These are phyloP conservation scores for Glonium stellatum DNA, from an alignment of 495 filamentous ascomycete species.

Conservation along the genomic window DNA sequence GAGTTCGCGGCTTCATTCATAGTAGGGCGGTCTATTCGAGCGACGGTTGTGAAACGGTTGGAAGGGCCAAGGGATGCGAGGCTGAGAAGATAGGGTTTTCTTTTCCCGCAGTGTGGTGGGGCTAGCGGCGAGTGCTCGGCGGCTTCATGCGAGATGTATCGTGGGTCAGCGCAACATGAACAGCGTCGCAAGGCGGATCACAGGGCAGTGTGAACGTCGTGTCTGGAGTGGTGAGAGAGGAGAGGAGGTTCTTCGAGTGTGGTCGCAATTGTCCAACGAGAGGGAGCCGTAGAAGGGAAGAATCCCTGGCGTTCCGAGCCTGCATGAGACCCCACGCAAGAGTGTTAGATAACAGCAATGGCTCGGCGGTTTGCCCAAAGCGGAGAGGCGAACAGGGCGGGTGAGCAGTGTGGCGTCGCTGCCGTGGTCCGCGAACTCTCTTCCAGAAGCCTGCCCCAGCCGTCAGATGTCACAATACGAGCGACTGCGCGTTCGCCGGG, in stretches of 20 bases:
- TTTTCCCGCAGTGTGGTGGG: neutral
- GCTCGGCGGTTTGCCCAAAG: neutral
- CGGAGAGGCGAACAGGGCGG: neutral
- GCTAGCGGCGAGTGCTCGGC: neutral
- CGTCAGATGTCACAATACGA: neutral
- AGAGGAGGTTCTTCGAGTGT: neutral
- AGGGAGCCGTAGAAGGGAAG: neutral
- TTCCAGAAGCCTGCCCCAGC: neutral
- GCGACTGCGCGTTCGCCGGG: neutral
- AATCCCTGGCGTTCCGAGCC: neutral
- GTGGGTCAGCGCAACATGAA: neutral
- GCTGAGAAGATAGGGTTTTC: neutral
- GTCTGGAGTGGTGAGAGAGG: neutral
- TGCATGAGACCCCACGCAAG: constrained; percentile 9
- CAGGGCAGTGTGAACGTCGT: neutral
- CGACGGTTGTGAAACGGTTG: neutral
- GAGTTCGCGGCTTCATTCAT: constrained; percentile 18
- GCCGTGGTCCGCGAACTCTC: neutral
- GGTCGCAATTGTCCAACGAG: neutral
- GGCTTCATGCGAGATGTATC: neutral
- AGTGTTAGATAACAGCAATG: constrained; percentile 11
- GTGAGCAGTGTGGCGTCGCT: neutral
- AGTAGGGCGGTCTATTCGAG: neutral
- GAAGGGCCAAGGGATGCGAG: neutral
- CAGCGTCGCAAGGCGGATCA: neutral